Conservation (phyloP, 345 rosid genomes). For the Leavenworthia alabamica region DNA sequence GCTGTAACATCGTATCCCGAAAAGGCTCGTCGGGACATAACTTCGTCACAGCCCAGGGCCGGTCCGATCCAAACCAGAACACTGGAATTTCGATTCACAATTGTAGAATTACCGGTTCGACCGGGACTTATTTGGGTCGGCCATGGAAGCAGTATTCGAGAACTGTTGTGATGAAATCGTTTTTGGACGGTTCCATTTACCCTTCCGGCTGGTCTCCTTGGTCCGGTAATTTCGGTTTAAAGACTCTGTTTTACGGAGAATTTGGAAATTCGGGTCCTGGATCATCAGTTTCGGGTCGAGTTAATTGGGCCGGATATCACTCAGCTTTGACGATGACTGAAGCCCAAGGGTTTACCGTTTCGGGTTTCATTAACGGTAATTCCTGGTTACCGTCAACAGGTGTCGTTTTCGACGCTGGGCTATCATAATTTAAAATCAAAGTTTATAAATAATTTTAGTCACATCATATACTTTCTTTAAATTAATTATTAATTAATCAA, state of each 20-base stretch:
- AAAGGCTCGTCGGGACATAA: conserved; percentile 34
- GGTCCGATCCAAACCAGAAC: conserved; percentile 53
- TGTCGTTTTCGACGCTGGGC: conserved; percentile 25
- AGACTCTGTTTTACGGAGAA: conserved; percentile 43
- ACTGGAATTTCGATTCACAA: conserved; percentile 60
- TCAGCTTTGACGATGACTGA: conserved; percentile 25
- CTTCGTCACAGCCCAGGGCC: conserved; percentile 58
- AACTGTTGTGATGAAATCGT: conserved; percentile 50
- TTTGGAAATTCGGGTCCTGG: conserved; percentile 44
- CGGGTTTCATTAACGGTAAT: conserved; percentile 22
- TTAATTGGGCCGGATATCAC: conserved; percentile 43
- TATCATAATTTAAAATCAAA: background rate
- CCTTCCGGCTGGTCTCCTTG: conserved; percentile 54
- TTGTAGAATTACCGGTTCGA: conserved; percentile 41
- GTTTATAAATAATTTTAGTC: background rate
- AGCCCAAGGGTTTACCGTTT: conserved; percentile 30
- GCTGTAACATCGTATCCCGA: conserved; percentile 41
- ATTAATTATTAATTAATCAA: background rate
- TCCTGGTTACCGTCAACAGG: conserved; percentile 33
- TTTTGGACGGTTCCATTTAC: conserved; percentile 37
- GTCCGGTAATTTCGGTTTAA: conserved; percentile 17
- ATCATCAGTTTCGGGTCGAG: conserved; percentile 38
- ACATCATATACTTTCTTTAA: background rate
- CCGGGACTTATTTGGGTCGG: conserved; percentile 53
- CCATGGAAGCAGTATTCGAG: conserved; percentile 62